These are phyloP conservation scores for Flagelloscypha sp. DNA, from an alignment of 768 basidiomycete species.

Conservation along the genomic window DNA sequence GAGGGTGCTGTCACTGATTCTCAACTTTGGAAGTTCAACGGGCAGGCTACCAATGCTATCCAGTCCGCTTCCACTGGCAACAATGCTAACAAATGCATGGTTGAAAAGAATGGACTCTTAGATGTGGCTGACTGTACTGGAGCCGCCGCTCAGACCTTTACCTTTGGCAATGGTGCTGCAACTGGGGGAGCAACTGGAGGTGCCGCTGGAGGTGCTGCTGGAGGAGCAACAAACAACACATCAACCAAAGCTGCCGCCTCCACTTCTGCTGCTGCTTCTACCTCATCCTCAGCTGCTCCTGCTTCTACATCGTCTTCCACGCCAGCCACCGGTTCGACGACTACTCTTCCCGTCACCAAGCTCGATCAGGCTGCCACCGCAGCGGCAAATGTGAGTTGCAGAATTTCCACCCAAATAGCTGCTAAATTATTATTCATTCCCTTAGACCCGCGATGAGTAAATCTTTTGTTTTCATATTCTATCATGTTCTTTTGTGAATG, in stretches of 20 bases:
- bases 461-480: not conserved
- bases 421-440: not conserved
- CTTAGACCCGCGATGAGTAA: too few species aligned
- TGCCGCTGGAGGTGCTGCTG: too few species aligned
- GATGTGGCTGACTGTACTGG: constrained; percentile 14
- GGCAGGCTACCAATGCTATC: constrained; percentile 9
- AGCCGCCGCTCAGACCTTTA: constrained; percentile 8
- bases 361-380: not conserved
- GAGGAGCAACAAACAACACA: too few species aligned
- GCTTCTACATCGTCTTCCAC: not conserved
- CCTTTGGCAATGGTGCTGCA: constrained; percentile 3
- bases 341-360: not conserved
- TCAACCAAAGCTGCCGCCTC: not conserved
- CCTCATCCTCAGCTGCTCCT: not conserved
- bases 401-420: too few species aligned
- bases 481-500: not conserved
- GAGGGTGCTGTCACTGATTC: constrained; percentile 12
- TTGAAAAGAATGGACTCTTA: constrained; percentile 11
- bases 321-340: not conserved
- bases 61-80: constrained; percentile 11
- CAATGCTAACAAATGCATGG: constrained; percentile 10
- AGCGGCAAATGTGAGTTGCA: not conserved
- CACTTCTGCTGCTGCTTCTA: not conserved
- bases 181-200: too few species aligned
- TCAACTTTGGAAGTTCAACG: constrained; percentile 16